Conservation (phyloP, 2,329 filamentous ascomycete genomes). For the Chaetomium sp. region DNA sequence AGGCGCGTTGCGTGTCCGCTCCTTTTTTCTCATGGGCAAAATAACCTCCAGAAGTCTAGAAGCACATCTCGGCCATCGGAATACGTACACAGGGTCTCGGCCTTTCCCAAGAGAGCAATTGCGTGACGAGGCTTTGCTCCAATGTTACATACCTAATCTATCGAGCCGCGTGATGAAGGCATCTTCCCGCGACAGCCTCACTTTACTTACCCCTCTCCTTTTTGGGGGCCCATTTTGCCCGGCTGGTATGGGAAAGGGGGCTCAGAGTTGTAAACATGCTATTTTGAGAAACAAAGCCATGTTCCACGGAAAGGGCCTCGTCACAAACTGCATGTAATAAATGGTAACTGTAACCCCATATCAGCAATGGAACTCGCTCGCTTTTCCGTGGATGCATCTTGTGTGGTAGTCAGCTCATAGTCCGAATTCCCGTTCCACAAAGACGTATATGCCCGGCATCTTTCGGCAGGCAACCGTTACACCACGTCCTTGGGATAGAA, state of each 20-base stretch:
- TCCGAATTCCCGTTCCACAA: not conserved
- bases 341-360: not conserved
- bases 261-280: not conserved
- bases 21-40: not conserved
- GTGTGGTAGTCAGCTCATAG: not conserved
- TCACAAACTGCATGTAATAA: not conserved
- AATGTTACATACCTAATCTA: not conserved
- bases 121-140: not conserved
- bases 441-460: not conserved
- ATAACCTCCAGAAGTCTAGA: not conserved
- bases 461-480: not conserved
- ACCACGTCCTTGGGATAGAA: not conserved
- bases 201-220: not conserved
- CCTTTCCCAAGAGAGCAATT: not conserved
- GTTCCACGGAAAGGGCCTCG: not conserved
- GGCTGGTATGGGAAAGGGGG: not conserved
- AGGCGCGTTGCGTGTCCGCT: not conserved
- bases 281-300: not conserved
- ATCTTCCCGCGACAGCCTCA: constrained; percentile 4
- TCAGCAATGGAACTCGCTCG: not conserved
- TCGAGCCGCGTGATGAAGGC: not conserved
- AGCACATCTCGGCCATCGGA: not conserved
- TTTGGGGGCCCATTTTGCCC: constrained; percentile 1
- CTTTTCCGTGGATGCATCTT: not conserved
- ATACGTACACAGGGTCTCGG: not conserved